Evolutionary conservation across 306 rosid species (phyloP).

Genomic region (Quercus variabilis): DNA sequence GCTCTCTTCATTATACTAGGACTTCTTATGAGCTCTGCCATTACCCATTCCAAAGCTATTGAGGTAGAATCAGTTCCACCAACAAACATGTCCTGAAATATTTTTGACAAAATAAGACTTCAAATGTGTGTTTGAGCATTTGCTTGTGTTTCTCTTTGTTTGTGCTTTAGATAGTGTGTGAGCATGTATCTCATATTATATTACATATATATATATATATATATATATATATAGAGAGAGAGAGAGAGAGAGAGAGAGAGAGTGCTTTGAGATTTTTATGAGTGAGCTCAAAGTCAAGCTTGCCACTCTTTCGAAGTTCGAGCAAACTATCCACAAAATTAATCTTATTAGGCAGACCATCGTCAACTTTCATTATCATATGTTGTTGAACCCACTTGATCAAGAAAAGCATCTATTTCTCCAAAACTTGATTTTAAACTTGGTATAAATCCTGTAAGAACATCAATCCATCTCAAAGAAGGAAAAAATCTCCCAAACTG

Average conservation of each 20-base stretch:
- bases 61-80: constrained; percentile 1
- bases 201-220: too few relatives aligned
- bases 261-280: neutral
- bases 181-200: neutral
- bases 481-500: neutral
- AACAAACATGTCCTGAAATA: constrained; percentile 15
- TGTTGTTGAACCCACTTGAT: neutral
- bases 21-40: neutral
- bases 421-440: too few relatives aligned
- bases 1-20: too few relatives aligned
- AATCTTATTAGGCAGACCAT: neutral
- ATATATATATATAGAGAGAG: neutral
- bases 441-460: too few relatives aligned
- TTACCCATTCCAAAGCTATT: constrained; percentile 8
- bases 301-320: neutral
- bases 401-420: too few relatives aligned
- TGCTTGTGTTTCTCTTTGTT: too few relatives aligned
- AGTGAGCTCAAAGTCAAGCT: neutral
- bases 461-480: too few relatives aligned
- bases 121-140: neutral
- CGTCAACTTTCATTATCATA: neutral
- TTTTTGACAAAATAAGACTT: neutral
- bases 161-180: neutral
- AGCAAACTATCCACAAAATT: constrained; percentile 19
- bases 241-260: neutral